These are phyloP conservation scores for Sclerotinia trifoliorum DNA, from an alignment of 2,329 filamentous ascomycete species.

Conservation along the genomic window DNA sequence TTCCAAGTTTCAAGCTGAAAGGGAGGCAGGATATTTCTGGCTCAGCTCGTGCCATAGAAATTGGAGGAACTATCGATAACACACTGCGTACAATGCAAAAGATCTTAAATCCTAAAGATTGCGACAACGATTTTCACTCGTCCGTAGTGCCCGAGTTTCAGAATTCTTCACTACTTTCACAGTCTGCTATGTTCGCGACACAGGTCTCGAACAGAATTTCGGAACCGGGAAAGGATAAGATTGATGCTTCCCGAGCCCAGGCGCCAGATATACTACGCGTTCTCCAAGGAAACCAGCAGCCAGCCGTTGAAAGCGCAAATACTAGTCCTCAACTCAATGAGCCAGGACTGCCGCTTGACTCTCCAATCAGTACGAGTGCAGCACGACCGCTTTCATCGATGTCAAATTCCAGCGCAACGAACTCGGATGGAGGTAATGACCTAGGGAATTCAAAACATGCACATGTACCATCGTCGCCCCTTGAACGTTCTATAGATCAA, in stretches of 20 bases:
- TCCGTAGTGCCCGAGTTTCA: background rate
- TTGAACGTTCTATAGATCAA: background rate
- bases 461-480: background rate
- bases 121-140: background rate
- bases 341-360: background rate
- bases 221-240: background rate
- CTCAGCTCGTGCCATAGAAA: constrained; percentile 1
- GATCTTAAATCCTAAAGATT: background rate
- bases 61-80: background rate
- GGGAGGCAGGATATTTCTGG: background rate
- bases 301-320: constrained; percentile 24
- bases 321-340: background rate
- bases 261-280: background rate
- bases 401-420: background rate
- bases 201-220: constrained; percentile 2
- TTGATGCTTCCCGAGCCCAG: background rate
- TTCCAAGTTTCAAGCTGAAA: constrained; percentile 1
- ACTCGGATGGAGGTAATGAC: background rate
- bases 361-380: background rate
- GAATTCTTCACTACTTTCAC: background rate
- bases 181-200: constrained; percentile 21
- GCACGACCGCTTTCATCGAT: background rate
- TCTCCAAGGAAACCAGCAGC: background rate
- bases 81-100: background rate
- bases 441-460: background rate